Base-by-base conservation (phyloP, 2,329 filamentous ascomycete genomes). In the Nemania abortiva region DNA sequence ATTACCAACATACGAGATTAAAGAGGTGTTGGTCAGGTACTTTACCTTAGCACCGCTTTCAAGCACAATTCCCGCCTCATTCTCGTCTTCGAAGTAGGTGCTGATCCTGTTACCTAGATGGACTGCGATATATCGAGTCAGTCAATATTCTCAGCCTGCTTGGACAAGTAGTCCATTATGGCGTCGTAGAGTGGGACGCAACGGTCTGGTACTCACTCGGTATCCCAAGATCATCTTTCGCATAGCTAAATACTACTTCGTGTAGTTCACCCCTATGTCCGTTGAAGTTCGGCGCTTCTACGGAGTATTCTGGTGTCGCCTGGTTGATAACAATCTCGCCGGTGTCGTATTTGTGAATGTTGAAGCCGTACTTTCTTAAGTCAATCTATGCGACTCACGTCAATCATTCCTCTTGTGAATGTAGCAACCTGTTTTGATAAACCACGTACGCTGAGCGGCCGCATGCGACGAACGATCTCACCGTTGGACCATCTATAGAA, bases 251-350 rank as follows among this genome's bases (percentile, higher is more conserved):
- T 3, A 90, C 83, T 11, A 89, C 84, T 60, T 85, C 81, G 70
- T 90, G 88, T 63, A 90, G 80, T 77, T 90, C 88, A 18, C 88
- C 88, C 22, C 88, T 78, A 71, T 90, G 88, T 0, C 88, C 88
- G 59, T 90, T 89, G 74, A 89, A 86, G 10, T 86, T 84, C 0
- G 88, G 87, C 13, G 84, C 83, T 18, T 85, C 83, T 0, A 81
- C 80, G 37, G 84, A 77, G 39, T 78, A 78, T 1, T 80, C 74
- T 2, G 85, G 84, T 0, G 82, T 82, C 54, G 74, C 77, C 66
- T 90, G 88, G 66, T 88, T 88, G 64, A 86, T 84, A 24, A 90
- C 84, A 11, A 89, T 83, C 76, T 90, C 88, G 39, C 88, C 88
- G 0, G 84, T 84, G 34, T 88, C 87, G 69, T 83, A 89, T 72